Conservation (phyloP, 371 early-diverging fungal species). For the Saksenaea oblongispora region DNA sequence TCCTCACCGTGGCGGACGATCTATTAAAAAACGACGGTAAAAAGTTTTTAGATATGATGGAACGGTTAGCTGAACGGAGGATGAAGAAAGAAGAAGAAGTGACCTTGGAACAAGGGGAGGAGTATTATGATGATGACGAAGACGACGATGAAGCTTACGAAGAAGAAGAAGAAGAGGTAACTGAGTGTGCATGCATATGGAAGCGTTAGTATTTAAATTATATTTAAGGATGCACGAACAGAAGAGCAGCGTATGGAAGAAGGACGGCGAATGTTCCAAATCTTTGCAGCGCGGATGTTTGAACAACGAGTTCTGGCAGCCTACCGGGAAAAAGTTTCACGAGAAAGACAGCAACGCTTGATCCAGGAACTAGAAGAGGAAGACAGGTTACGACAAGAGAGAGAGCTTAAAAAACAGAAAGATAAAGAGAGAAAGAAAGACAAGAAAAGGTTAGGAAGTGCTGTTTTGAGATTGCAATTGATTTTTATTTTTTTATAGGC, state of each 20-base stretch:
- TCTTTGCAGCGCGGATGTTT: constrained; percentile 94
- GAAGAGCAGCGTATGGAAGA: constrained; percentile 91
- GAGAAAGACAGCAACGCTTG: constrained; percentile 77
- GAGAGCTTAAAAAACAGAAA: constrained; percentile 66
- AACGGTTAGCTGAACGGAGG: constrained; percentile 86
- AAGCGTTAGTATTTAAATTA: neutral
- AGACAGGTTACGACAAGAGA: constrained; percentile 69
- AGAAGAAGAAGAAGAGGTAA: constrained; percentile 60
- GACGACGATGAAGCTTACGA: constrained; percentile 67
- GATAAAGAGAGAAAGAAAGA: constrained; percentile 68
- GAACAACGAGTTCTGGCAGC: constrained; percentile 91
- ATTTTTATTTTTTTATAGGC: constrained; percentile 17
- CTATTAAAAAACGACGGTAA: constrained; percentile 89
- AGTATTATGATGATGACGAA: constrained; percentile 47
- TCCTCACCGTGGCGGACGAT: constrained; percentile 89
- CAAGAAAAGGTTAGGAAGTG: constrained; percentile 48
- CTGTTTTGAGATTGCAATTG: constrained; percentile 24
- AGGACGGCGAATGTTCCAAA: constrained; percentile 90
- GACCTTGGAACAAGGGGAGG: constrained; percentile 25
- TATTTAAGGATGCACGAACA: constrained; percentile 66
- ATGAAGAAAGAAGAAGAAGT: constrained; percentile 75
- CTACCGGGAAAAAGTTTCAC: constrained; percentile 90
- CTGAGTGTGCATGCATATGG: neutral
- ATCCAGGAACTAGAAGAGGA: constrained; percentile 83
- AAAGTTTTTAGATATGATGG: constrained; percentile 94